Percentiles rank a stretch among this genome's conserved stretches.
phyloP scores from a whole-genome alignment of 73 alveolate genomes.

The Paramecium sexaurelia region DNA sequence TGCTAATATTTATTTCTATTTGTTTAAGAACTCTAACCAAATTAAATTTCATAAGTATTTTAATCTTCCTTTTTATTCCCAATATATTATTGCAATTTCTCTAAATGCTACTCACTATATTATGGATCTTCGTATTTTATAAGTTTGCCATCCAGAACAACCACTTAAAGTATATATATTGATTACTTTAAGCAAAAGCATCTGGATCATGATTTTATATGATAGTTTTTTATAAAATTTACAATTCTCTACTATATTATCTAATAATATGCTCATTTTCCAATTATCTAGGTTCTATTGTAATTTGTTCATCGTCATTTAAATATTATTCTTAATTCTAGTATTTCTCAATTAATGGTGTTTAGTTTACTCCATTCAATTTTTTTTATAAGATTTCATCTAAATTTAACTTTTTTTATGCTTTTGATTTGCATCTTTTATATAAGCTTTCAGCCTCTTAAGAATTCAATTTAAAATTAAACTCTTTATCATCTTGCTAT shows the following conservation, averaged over 20 bases:
- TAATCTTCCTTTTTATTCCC: neutral
- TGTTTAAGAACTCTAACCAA: neutral
- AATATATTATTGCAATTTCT: neutral
- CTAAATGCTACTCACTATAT: neutral
- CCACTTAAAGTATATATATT: neutral
- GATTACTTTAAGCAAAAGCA: conserved; percentile 13
- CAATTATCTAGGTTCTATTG: neutral
- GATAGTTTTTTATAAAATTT: neutral
- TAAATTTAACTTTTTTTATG: neutral
- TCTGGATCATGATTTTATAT: conserved; percentile 42
- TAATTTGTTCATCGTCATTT: conserved; percentile 2
- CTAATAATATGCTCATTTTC: conserved; percentile 8
- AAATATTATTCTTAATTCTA: neutral
- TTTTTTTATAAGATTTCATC: neutral
- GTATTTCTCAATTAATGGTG: neutral
- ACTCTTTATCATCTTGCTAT: neutral
- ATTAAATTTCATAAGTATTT: neutral
- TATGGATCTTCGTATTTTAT: conserved; percentile 1
- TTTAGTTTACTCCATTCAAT: neutral
- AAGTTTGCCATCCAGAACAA: neutral
- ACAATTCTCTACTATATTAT: conserved; percentile 12
- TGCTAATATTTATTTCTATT: neutral
- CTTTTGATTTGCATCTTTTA: conserved; percentile 3
- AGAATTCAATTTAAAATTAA: neutral
- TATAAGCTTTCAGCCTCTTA: neutral